Base-by-base conservation (phyloP, 441 rosid genomes). In the Raphanus hybrid region DNA sequence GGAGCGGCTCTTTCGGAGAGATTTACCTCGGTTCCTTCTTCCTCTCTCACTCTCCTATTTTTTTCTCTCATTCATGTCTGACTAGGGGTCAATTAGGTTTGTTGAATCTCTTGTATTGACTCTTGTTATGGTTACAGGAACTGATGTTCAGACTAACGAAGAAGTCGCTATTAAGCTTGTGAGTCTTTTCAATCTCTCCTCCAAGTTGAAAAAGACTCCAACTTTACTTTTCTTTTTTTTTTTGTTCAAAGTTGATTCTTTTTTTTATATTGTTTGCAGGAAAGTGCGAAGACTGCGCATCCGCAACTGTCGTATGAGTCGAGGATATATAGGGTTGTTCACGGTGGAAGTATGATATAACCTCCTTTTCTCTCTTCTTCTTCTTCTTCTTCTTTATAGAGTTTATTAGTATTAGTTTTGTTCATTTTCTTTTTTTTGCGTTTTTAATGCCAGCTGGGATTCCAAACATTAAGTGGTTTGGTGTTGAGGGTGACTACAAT, bases 1-100 rank as follows among this genome's bases (percentile, higher is more conserved):
- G 98, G 2, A 88, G 97, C 79, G 98, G 98, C 60, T 94, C 98
- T 0, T 94, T 94, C 73, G 98, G 98, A 73, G 97, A 94, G 92
- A 94, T 94, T 89, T 88, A 92, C 82, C 89, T 88, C 26, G 97
- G 97, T 92, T 72, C 68, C 3, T 92, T 70, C 68, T 70, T 52
- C 1, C 6, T 71, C 55, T 69, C 14, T 20, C 16, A 1, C 26
- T 23, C 26, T 23, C 26, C n/a, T n/a, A n/a, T n/a, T n/a, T 6
- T 32, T 23, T 23, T 1, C 26, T 23, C 2, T 23, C 26, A 23
- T 23, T 23, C 26, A 23, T 23, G 26, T 2, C 2, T 23, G 26
- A 23, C 26, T 23, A 23, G 26, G 26, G 2, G 26, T 23, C 26
- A 23, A 23, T 23, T 23, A 23, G 26, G 26, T 23, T 0, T 23